Evolutionary conservation across 164 flowering plant species (phyloP), one percentile per base, ranked within the genome.

Genomic region (Magnolia changhungtana): DNA sequence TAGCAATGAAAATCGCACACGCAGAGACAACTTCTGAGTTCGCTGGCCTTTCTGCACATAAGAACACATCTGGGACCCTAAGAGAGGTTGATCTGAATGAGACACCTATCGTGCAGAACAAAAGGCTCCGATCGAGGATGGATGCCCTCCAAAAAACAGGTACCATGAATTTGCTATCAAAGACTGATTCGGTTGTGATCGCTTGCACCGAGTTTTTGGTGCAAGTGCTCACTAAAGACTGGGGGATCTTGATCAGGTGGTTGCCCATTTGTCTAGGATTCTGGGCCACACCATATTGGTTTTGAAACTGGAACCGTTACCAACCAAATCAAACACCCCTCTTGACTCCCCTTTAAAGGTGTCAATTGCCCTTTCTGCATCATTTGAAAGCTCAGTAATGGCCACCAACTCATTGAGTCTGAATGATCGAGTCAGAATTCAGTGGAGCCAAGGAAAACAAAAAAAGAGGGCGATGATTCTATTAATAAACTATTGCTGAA

Each of bases 131-230:
- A 58, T 78, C 85, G 18, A 85, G 88, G 77, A 78, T 90, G 81
- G 85, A 85, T 64, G 85, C 93, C 13, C 88, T 90, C 18, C 65
- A 63, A 51, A 90, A 87, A 80, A 91, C 93, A 79, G 95, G 95
- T 89, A 84, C 6, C 7, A 20, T 29, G 45, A 37, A 37, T 37
- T 37, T 37, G 0, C 45, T 37, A 37, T 37, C 45, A 37, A 37
- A 5, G 45, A 37, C 45, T 37, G 45, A 37, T 37, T 5, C 20
- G 3, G 37, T 65, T 13, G 21, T 65, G 27, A 14, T 65, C 21
- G 1, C 29, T 65, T 23, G 6, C 19, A 1, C 21, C 21, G 65
- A 18, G 21, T 7, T 63, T 63, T 63, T 63, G 21, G 65, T 18
- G 21, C 65, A 63, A 63, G 19, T 63, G 23, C 7, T 9, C 1